Conservation (phyloP, 176 grass and related monocot species). For the Miscanthus lutarioriparius region DNA sequence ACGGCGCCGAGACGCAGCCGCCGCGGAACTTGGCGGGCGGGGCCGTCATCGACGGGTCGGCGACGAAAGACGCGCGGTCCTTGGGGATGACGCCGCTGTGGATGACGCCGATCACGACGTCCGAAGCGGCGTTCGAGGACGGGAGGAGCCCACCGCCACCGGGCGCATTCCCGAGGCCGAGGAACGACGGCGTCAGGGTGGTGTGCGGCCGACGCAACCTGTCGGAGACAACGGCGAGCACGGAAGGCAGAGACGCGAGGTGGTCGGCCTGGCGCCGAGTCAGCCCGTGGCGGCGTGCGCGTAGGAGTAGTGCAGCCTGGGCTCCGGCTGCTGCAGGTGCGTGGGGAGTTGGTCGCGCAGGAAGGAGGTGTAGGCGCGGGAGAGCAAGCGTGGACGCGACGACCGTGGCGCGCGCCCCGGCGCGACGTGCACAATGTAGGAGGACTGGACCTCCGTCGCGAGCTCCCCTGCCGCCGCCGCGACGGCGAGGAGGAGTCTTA, state of each 20-base stretch:
- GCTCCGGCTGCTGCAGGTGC: background rate
- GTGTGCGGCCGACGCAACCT: background rate
- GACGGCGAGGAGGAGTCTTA: background rate
- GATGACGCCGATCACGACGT: constrained; percentile 5
- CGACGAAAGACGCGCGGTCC: constrained; percentile 23
- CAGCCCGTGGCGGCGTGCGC: constrained; percentile 16
- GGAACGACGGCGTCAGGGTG: constrained; percentile 37
- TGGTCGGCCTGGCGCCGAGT: background rate
- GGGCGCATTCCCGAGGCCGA: background rate
- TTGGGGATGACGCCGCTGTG: constrained; percentile 27
- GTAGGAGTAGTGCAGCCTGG: constrained; percentile 35
- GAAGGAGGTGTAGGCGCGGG: background rate
- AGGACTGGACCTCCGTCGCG: background rate
- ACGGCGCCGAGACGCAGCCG: background rate
- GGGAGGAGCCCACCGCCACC: background rate
- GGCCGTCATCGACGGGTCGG: background rate
- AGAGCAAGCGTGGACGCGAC: background rate
- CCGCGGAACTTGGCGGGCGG: constrained; percentile 25
- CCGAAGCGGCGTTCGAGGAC: background rate
- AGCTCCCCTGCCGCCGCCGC: background rate
- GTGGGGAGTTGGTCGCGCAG: background rate
- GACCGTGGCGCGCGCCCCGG: background rate
- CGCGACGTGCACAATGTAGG: constrained; percentile 17
- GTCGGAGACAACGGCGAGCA: constrained; percentile 22
- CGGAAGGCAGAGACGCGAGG: background rate